Conservation (phyloP, 176 grass and related monocot genomes). For the Alopecurus myosuroides region DNA sequence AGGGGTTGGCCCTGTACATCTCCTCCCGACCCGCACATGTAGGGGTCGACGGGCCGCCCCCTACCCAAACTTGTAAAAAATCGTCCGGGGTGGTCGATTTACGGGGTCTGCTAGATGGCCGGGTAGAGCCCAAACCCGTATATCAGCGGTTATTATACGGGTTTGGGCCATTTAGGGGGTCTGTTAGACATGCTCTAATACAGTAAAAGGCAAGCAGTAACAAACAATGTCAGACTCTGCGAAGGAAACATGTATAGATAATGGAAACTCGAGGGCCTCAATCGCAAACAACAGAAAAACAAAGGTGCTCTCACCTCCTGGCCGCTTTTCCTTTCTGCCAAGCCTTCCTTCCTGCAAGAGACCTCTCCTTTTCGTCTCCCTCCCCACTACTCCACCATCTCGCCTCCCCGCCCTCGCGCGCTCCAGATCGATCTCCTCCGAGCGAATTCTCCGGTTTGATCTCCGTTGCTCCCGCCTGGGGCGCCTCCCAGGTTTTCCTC, state of each 20-base stretch:
- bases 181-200: not conserved
- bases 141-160: too few species aligned
- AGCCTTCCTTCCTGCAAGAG: not conserved
- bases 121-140: too few species aligned
- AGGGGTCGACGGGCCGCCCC: too few species aligned
- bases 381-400: not conserved
- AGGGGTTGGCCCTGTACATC: too few species aligned
- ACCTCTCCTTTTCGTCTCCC: not conserved
- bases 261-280: accelerated
- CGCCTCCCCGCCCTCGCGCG: not conserved
- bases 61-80: too few species aligned
- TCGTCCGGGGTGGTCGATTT: too few species aligned
- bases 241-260: not conserved
- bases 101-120: too few species aligned
- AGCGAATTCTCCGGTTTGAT: not conserved
- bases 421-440: constrained; percentile 21
- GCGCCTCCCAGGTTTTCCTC: not conserved
- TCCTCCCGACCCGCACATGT: too few species aligned
- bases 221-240: not conserved
- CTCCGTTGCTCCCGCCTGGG: not conserved
- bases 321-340: constrained; percentile 24
- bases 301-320: constrained; percentile 6
- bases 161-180: too few species aligned
- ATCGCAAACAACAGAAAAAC: not conserved
- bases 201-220: not conserved